Conservation (phyloP, 192 early-diverging fungal species). For the Backusella tarrabulga region DNA sequence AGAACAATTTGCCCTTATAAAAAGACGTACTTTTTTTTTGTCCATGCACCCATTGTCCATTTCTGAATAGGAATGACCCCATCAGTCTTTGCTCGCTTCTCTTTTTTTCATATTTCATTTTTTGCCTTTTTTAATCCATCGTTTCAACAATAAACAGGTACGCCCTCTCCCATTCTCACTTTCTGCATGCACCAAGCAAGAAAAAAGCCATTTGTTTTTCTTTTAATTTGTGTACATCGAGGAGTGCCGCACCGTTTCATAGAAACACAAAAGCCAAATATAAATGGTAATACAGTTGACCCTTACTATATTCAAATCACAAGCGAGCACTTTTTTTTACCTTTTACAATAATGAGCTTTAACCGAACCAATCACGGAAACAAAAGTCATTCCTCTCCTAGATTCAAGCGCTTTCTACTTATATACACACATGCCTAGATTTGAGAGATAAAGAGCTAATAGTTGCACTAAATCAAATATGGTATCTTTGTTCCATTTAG, state of each 20-base stretch:
- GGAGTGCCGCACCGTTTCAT: neutral
- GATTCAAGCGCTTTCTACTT: neutral
- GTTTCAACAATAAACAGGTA: neutral
- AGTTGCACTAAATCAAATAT: neutral
- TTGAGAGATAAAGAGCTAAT: neutral
- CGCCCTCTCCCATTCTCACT: neutral
- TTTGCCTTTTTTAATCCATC: neutral
- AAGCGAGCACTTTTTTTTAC: neutral
- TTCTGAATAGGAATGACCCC: conserved; percentile 11
- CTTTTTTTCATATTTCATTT: neutral
- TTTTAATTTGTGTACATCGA: conserved; percentile 10
- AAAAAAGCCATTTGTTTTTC: neutral
- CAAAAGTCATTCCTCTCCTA: neutral
- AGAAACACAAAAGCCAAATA: neutral
- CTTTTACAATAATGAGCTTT: neutral
- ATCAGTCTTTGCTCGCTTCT: neutral
- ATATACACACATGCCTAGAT: neutral
- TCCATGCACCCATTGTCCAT: neutral
- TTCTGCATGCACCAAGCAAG: neutral
- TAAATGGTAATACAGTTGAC: conserved; percentile 4
- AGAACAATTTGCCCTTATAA: conserved; percentile 9
- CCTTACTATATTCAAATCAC: neutral
- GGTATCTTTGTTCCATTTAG: neutral
- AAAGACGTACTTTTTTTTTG: neutral
- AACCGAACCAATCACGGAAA: neutral